Evolutionary conservation across 1,139 yeast species (phyloP).

Genomic region (Protomyces gravidus): DNA sequence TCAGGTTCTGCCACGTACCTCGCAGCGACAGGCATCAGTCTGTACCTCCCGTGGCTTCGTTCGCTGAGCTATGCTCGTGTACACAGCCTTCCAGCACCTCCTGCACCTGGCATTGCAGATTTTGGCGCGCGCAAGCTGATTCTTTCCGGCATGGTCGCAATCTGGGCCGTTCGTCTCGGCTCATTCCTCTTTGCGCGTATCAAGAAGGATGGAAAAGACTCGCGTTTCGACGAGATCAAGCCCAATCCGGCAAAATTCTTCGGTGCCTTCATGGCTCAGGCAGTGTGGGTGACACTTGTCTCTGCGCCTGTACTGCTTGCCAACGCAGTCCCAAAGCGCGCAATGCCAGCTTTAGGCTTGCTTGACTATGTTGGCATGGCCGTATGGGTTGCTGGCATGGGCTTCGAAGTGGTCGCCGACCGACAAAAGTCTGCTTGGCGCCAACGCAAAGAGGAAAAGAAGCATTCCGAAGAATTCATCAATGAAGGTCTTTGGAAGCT

Average conservation of each 20-base stretch:
- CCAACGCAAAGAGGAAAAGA: conserved; percentile 14
- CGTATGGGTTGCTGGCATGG: conserved; percentile 24
- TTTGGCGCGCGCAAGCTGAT: conserved; percentile 15
- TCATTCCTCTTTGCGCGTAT: conserved; percentile 18
- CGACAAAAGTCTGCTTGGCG: conserved; percentile 26
- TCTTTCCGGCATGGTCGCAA: conserved; percentile 16
- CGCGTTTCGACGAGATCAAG: conserved; percentile 27
- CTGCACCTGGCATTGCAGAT: conserved; percentile 1
- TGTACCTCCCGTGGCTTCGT: conserved; percentile 24
- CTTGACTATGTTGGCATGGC: conserved; percentile 15
- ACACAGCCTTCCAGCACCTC: conserved; percentile 15
- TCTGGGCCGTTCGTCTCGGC: conserved; percentile 27
- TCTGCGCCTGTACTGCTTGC: conserved; percentile 22
- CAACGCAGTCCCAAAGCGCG: conserved; percentile 17
- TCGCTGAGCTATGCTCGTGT: conserved; percentile 10
- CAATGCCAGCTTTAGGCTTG: conserved; percentile 18
- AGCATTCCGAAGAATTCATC: conserved; percentile 20
- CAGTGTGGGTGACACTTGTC: conserved; percentile 28
- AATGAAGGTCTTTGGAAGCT: conserved; percentile 16
- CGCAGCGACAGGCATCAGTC: conserved; percentile 16
- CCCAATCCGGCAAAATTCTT: conserved; percentile 12
- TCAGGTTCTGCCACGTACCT: conserved; percentile 20
- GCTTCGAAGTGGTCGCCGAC: conserved; percentile 22
- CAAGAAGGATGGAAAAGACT: conserved; percentile 21
- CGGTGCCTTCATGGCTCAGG: conserved; percentile 28